A percentile compares a stretch with the other conserved stretches of the same genome.
phyloP scores from a whole-genome alignment of 164 flowering plant genomes.

The Dillenia turbinata region DNA sequence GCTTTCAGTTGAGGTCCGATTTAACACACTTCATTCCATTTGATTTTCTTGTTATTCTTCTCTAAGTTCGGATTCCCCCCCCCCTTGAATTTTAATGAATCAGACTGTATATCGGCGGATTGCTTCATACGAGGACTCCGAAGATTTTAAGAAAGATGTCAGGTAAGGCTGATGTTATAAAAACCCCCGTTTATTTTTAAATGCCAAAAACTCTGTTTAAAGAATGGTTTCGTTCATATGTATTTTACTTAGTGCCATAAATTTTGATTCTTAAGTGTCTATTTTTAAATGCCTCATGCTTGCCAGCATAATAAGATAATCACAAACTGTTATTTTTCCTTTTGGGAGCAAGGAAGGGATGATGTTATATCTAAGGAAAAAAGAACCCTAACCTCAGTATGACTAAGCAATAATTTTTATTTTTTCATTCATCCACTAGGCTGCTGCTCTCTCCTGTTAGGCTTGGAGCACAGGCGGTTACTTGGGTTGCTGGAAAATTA shows the following conservation, averaged over 20 bases:
- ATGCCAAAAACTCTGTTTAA: background rate
- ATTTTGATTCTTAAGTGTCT: too few species aligned
- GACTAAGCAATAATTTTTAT: too few species aligned
- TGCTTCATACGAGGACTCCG: slow-evolving; percentile 57
- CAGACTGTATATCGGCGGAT: slow-evolving; percentile 69
- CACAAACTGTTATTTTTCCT: too few species aligned
- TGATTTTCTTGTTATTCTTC: background rate
- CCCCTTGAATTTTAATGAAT: background rate
- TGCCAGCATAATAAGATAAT: too few species aligned
- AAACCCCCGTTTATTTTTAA: slow-evolving; percentile 3
- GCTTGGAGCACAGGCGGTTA: slow-evolving; percentile 71
- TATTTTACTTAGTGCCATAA: too few species aligned
- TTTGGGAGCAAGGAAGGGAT: too few species aligned
- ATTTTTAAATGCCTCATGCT: too few species aligned
- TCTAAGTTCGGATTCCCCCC: slow-evolving; percentile 7
- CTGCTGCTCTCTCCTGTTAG: slow-evolving; percentile 58
- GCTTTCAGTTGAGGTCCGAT: too few species aligned
- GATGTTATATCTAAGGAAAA: too few species aligned
- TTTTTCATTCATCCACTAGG: slow-evolving; percentile 25
- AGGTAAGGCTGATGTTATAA: slow-evolving; percentile 36
- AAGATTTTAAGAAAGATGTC: slow-evolving; percentile 75
- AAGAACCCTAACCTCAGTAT: too few species aligned
- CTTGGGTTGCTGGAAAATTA: slow-evolving; percentile 74
- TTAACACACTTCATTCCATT: too few species aligned
- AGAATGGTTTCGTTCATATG: too few species aligned